Evolutionary conservation across 805 yeast genomes (phyloP).

Genomic region (Pichia pseudocactophila): DNA sequence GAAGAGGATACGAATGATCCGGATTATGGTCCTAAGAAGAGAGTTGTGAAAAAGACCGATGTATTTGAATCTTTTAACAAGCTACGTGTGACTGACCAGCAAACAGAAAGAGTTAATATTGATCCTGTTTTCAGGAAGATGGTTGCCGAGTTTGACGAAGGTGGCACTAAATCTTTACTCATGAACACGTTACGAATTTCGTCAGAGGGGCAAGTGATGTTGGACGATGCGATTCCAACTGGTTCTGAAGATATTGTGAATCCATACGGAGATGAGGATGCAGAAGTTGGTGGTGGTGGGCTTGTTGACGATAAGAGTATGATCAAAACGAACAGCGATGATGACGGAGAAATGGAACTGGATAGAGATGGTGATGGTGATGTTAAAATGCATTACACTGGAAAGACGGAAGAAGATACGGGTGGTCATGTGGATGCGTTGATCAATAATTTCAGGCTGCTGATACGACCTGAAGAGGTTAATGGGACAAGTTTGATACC

Average conservation of each 20-base stretch:
- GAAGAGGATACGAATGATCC: constrained; percentile 15
- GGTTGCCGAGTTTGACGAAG: constrained; percentile 72
- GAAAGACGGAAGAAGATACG: not conserved
- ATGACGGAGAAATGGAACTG: constrained; percentile 6
- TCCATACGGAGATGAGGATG: not conserved
- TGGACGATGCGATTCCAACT: constrained; percentile 43
- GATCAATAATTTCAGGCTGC: not conserved
- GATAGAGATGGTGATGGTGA: not conserved
- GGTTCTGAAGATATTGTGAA: not conserved
- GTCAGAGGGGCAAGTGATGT: constrained; percentile 45
- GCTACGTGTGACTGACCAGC: constrained; percentile 4
- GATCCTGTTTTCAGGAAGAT: constrained; percentile 74
- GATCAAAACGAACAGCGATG: too few species aligned
- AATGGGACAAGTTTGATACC: too few species aligned
- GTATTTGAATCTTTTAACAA: not conserved
- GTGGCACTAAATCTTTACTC: constrained; percentile 66
- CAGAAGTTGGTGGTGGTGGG: too few species aligned
- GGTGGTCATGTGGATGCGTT: not conserved
- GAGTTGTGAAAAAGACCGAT: constrained; percentile 24
- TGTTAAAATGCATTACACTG: not conserved
- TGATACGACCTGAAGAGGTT: too few species aligned
- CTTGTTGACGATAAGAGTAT: too few species aligned
- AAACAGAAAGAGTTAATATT: constrained; percentile 23
- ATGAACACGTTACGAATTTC: constrained; percentile 53
- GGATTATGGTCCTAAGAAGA: constrained; percentile 12